These are phyloP conservation scores for Nissolia schottii DNA, from an alignment of 306 rosid genomes.

Conservation along the genomic window DNA sequence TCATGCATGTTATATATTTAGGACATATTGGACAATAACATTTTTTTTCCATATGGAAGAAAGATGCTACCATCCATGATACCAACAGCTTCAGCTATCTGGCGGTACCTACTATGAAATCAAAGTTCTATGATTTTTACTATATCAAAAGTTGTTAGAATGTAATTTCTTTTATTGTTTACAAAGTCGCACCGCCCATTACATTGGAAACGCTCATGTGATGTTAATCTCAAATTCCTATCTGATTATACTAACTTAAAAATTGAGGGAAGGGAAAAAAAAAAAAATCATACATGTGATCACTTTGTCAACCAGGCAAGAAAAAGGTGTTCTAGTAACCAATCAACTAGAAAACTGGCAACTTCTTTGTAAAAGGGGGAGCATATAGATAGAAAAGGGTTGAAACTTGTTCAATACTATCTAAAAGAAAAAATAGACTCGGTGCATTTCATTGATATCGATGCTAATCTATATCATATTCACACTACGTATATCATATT, in stretches of 20 bases:
- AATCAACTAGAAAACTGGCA: neutral
- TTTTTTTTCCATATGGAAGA: neutral
- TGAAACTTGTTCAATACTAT: conserved; percentile 10
- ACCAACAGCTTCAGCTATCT: neutral
- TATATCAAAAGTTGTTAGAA: neutral
- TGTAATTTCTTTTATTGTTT: neutral
- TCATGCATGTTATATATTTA: neutral
- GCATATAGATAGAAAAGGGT: conserved; percentile 7
- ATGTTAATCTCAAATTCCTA: neutral
- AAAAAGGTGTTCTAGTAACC: neutral
- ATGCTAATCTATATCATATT: neutral
- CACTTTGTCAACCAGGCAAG: neutral
- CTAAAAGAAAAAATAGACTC: neutral
- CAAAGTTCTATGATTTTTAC: neutral
- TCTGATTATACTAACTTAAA: neutral
- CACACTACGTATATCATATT: no score
- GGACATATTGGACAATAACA: neutral
- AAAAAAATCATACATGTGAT: neutral
- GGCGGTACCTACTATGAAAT: neutral
- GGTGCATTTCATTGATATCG: neutral
- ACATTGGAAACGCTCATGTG: no score
- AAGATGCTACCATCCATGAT: neutral
- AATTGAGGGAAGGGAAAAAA: neutral
- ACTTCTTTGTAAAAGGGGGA: conserved; percentile 8
- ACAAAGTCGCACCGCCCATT: neutral